Conservation (phyloP, 768 basidiomycete species). For the Phylloporus rhodoxanthus region DNA sequence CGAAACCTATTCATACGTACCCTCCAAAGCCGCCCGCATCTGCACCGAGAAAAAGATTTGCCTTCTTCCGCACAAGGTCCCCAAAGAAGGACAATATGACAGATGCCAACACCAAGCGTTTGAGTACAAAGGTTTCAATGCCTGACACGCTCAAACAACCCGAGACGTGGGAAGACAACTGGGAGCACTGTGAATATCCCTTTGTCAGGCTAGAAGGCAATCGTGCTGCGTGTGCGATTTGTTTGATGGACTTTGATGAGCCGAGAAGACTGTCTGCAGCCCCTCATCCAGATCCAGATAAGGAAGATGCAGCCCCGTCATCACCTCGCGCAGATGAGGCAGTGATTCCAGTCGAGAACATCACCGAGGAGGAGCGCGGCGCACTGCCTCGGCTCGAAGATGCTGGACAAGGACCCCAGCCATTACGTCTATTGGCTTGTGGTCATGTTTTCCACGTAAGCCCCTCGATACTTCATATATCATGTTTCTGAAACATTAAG, state of each 20-base stretch:
- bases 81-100: constrained; percentile 21
- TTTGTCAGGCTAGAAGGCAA: constrained; percentile 80
- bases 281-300: constrained; percentile 28
- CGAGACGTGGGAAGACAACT: constrained; percentile 68
- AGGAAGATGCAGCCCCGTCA: constrained; percentile 10
- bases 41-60: constrained; percentile 42
- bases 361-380: constrained; percentile 38
- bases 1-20: constrained; percentile 50
- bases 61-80: constrained; percentile 39
- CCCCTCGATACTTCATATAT: constrained; percentile 6
- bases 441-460: constrained; percentile 89
- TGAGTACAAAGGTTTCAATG: constrained; percentile 5
- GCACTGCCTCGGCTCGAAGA: constrained; percentile 52
- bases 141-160: constrained; percentile 26
- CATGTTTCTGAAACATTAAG: constrained; percentile 3
- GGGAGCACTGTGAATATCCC: constrained; percentile 72
- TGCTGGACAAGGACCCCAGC: constrained; percentile 71
- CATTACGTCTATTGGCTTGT: constrained; percentile 68
- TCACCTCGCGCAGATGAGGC: constrained; percentile 17
- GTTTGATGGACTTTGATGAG: constrained; percentile 79
- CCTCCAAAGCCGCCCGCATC: constrained; percentile 46
- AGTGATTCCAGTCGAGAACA: constrained; percentile 31
- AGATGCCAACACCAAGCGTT: constrained; percentile 15
- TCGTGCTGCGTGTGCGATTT: constrained; percentile 79
- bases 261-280: constrained; percentile 38